Evolutionary conservation across 2,329 filamentous ascomycete species (phyloP), one percentile per base, ranked within the genome.

Genomic region (Colletotrichum coccodes): DNA sequence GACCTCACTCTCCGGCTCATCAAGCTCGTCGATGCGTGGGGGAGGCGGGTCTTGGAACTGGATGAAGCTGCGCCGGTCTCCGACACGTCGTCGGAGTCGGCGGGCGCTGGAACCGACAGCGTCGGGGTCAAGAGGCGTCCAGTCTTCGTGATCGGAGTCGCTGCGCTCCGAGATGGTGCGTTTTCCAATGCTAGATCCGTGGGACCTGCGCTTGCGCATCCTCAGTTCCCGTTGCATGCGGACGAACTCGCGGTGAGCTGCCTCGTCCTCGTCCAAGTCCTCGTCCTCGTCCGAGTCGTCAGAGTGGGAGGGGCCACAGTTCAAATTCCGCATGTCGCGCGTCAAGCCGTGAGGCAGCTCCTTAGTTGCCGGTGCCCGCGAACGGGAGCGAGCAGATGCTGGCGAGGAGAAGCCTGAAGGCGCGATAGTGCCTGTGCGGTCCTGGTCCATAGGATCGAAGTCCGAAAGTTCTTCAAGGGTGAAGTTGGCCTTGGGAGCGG

Each of bases 151-250:
- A 68, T 86, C 85, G 9, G 83, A 84, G 70, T 86, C 86, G 74
- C 84, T 86, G 64, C 86, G 82, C 74, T 87, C 86, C 73, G 82
- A 86, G 71, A 87, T 83, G 30, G 85, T 87, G 42, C 86, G 81
- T 78, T 88, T 88, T 71, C 85, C 84, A 61, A 87, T 84, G 75
- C 85, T 87, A 72, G 85, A 87, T 53, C 85, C 85, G 72, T 84
- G 82, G 60, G 83, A 86, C 75, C 85, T 82, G 28, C 86, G 80
- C 46, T 81, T 81, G 36, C 78, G 79, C 59, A 85, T 81, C 60
- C 78, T 81, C 40, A 83, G 78, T 57, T 82, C 82, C 40, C 83
- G 81, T 56, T 82, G 82, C 65, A 77, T 77, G 71, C 75, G 78
- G 18, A 80, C 73, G 47, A 85, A 84, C 28, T 79, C 76, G 14